Conservation (phyloP, 2,329 filamentous ascomycete genomes). For the Xylaria sp. region DNA sequence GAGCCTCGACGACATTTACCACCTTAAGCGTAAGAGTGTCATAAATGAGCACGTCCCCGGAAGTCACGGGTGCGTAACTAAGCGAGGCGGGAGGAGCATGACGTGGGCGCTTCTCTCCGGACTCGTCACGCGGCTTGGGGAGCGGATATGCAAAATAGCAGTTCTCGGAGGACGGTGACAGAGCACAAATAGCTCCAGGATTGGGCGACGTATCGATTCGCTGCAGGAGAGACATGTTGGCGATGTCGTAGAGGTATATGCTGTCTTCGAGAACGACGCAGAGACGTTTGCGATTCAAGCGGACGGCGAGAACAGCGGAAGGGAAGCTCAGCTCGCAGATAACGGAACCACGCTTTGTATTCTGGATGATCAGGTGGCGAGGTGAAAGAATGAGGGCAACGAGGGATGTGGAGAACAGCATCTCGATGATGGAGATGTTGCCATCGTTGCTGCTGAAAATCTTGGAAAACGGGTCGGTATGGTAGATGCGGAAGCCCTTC, state of each 20-base stretch:
- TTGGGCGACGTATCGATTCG: conserved; percentile 96
- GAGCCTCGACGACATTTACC: conserved; percentile 94
- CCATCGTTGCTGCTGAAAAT: conserved; percentile 94
- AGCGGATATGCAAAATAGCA: conserved; percentile 96
- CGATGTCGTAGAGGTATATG: conserved; percentile 98
- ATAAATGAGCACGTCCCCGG: conserved; percentile 91
- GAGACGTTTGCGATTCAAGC: conserved; percentile 91
- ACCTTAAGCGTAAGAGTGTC: conserved; percentile 90
- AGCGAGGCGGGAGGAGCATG: conserved; percentile 85
- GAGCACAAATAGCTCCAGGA: conserved; percentile 86
- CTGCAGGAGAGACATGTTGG: conserved; percentile 95
- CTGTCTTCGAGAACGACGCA: conserved; percentile 95
- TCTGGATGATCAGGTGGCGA: conserved; percentile 92
- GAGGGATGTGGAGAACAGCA: conserved; percentile 97
- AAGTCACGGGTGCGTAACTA: conserved; percentile 79
- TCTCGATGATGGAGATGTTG: conserved; percentile 95
- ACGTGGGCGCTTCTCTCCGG: conserved; percentile 69
- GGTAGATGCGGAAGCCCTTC: conserved; percentile 95
- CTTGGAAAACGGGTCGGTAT: conserved; percentile 94
- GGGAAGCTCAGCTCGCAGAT: conserved; percentile 99
- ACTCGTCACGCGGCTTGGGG: conserved; percentile 74
- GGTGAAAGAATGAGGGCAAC: conserved; percentile 94
- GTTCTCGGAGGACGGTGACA: conserved; percentile 93
- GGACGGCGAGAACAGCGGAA: conserved; percentile 92
- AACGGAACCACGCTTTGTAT: conserved; percentile 85